Evolutionary conservation across 75 land plant species (phyloP).

Genomic region (Cupressus sempervirens): DNA sequence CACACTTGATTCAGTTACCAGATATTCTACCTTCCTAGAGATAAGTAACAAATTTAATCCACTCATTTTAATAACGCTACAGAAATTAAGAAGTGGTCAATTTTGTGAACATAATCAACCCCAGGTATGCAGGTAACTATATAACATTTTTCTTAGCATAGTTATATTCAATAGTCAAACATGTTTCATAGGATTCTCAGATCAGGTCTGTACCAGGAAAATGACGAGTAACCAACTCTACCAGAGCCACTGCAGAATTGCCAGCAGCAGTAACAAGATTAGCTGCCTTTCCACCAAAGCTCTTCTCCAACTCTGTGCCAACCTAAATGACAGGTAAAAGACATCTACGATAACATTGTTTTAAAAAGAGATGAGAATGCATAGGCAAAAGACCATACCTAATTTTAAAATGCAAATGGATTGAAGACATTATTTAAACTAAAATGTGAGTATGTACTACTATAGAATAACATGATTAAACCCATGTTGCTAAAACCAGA

Average conservation of each 20-base stretch:
- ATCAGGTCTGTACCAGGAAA: constrained; percentile 76
- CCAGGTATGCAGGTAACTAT: not conserved
- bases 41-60: not conserved
- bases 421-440: not conserved
- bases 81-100: not conserved
- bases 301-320: constrained; percentile 75
- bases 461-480: not conserved
- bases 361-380: not conserved
- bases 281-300: constrained; percentile 79
- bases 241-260: constrained; percentile 80
- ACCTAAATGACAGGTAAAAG: constrained; percentile 46
- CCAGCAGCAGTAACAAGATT: constrained; percentile 76
- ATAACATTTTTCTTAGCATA: not conserved
- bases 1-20: not conserved
- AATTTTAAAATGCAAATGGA: not conserved
- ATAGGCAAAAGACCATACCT: not conserved
- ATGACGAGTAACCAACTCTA: constrained; percentile 69
- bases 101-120: not conserved
- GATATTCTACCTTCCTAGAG: not conserved
- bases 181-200: not conserved
- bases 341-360: not conserved
- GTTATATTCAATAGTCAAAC: not conserved
- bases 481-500: not conserved
- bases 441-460: not conserved
- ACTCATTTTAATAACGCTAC: not conserved